These are phyloP conservation scores for Neostapfia colusana DNA, from an alignment of 176 grass and related monocot genomes.

Conservation along the genomic window DNA sequence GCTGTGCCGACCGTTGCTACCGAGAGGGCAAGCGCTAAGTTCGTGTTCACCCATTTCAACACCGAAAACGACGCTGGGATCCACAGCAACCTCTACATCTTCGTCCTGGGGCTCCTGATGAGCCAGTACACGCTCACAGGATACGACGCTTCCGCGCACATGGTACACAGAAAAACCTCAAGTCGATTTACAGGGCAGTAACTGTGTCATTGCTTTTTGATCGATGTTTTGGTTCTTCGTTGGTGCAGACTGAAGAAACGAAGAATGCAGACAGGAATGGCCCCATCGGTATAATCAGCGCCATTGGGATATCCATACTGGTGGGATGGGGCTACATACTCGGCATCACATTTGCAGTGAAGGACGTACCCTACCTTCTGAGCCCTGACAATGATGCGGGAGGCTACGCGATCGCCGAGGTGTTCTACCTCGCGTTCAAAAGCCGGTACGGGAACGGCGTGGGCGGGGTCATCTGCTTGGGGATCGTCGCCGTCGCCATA, in stretches of 20 bases:
- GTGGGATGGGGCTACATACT: constrained; percentile 86
- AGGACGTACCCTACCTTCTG: constrained; percentile 70
- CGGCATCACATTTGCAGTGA: constrained; percentile 78
- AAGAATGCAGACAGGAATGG: constrained; percentile 83
- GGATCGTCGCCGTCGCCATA: constrained; percentile 62
- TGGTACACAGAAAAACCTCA: constrained; percentile 37
- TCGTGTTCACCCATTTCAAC: constrained; percentile 93
- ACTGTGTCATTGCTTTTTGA: background rate
- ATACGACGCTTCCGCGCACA: constrained; percentile 88
- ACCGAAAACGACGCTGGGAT: constrained; percentile 71
- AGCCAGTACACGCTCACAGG: constrained; percentile 84
- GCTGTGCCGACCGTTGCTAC: constrained; percentile 71
- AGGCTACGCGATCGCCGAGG: constrained; percentile 77
- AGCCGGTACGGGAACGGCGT: constrained; percentile 65
- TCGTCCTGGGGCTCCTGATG: constrained; percentile 81
- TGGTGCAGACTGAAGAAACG: constrained; percentile 75
- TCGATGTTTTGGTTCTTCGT: background rate
- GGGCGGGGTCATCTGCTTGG: constrained; percentile 81
- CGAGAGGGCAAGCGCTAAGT: constrained; percentile 73
- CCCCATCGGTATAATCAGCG: constrained; percentile 74
- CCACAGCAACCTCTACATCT: constrained; percentile 81
- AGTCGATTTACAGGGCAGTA: background rate
- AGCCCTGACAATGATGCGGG: constrained; percentile 75
- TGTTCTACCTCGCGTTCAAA: constrained; percentile 86
- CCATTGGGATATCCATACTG: constrained; percentile 72